Percentiles rank a stretch among this genome's conserved stretches.
phyloP scores from a whole-genome alignment of 164 flowering plant genomes.

The Chimonanthus salicifolius region DNA sequence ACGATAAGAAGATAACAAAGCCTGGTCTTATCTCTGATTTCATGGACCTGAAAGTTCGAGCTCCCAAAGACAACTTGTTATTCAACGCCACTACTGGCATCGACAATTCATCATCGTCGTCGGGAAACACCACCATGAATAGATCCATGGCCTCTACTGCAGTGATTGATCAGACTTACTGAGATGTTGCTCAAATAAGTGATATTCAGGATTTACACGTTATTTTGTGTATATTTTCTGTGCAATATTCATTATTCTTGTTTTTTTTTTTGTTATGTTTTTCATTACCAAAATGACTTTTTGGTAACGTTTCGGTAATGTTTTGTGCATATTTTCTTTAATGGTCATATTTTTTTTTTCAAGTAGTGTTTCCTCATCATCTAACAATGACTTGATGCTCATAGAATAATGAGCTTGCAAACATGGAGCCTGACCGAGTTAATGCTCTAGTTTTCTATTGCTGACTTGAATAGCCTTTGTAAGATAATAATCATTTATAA shows the following conservation, averaged over 20 bases:
- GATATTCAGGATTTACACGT: background rate
- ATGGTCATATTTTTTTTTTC: too few species aligned
- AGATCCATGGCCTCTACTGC: slow-evolving; percentile 35
- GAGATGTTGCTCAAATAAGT: background rate
- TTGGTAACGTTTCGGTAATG: too few species aligned
- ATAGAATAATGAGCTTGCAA: background rate
- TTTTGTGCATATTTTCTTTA: too few species aligned
- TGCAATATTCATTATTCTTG: background rate
- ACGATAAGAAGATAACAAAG: slow-evolving; percentile 41
- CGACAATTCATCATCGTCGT: slow-evolving; percentile 25
- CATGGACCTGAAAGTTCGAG: slow-evolving; percentile 69
- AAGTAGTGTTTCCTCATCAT: background rate
- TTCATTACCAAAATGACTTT: background rate
- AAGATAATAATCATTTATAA: too few species aligned
- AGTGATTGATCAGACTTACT: slow-evolving; percentile 20
- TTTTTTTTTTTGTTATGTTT: background rate
- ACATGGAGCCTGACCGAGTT: background rate
- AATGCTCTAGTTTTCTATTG: too few species aligned
- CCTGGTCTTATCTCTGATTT: slow-evolving; percentile 86
- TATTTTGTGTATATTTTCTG: slow-evolving; percentile 6
- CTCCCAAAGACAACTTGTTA: slow-evolving; percentile 12
- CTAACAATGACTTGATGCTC: background rate
- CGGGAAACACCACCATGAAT: slow-evolving; percentile 22
- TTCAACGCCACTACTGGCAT: slow-evolving; percentile 30
- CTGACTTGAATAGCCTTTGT: too few species aligned